Evolutionary conservation across 306 rosid species (phyloP).

Genomic region (Vigna reflexopilosa): DNA sequence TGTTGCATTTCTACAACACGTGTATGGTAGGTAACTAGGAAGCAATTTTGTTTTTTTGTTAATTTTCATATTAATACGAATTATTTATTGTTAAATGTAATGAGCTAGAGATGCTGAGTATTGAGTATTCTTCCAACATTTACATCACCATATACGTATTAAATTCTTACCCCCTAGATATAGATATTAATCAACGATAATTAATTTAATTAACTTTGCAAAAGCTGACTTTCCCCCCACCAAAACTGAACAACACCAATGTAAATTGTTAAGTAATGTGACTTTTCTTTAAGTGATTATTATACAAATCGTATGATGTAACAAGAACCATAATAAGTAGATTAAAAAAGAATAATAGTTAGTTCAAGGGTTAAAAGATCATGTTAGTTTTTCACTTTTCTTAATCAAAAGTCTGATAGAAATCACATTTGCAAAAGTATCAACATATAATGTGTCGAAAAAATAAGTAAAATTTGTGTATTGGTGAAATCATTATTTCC

Average conservation of each 20-base stretch:
- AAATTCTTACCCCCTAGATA: neutral
- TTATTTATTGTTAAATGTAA: too few species aligned
- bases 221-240: neutral
- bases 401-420: neutral
- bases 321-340: neutral
- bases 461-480: neutral
- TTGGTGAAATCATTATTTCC: neutral
- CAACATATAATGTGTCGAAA: neutral
- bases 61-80: too few species aligned
- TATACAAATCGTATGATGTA: neutral
- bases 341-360: neutral
- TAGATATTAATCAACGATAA: neutral
- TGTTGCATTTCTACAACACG: neutral
- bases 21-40: neutral
- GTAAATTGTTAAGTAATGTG: neutral
- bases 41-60: neutral
- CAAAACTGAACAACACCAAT: neutral
- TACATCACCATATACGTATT: neutral
- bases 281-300: constrained; percentile 3
- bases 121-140: too few species aligned
- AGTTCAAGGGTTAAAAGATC: neutral
- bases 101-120: too few species aligned
- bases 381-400: neutral
- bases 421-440: neutral
- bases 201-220: neutral